phyloP scores from a whole-genome alignment of 768 basidiomycete species.

The Hygrophorus russula region DNA sequence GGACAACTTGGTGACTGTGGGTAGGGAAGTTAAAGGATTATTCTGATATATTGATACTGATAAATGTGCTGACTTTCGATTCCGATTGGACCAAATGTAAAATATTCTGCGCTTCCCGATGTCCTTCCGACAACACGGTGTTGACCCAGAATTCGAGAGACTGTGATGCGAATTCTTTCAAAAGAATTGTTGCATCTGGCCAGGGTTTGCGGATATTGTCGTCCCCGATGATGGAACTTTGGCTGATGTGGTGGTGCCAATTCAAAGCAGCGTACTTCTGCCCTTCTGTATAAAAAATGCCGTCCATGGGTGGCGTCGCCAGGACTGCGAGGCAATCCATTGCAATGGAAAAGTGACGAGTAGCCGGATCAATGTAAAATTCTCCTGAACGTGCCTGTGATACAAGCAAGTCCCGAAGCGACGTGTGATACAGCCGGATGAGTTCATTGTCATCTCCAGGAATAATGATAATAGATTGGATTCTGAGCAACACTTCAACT shows the following conservation, averaged over 20 bases:
- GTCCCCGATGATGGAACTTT: not conserved
- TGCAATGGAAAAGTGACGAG: not conserved
- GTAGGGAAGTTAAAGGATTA: too few species aligned
- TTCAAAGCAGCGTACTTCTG: not conserved
- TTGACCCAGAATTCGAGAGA: too few species aligned
- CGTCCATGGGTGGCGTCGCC: not conserved
- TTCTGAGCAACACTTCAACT: not conserved
- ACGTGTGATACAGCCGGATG: conserved; percentile 10
- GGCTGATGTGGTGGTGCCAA: not conserved
- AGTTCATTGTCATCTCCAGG: conserved; percentile 9
- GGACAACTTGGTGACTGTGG: too few species aligned
- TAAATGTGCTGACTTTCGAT: too few species aligned
- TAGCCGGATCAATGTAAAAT: not conserved
- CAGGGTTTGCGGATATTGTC: too few species aligned
- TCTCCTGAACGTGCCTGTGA: conserved; percentile 1
- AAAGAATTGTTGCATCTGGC: too few species aligned
- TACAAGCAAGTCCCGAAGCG: not conserved
- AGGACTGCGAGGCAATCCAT: not conserved
- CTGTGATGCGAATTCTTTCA: too few species aligned
- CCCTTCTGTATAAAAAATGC: not conserved
- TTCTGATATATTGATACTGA: too few species aligned
- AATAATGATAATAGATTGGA: conserved; percentile 8
- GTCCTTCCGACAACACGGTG: too few species aligned
- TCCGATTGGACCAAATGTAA: too few species aligned
- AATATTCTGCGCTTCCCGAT: too few species aligned